A percentile compares a stretch with the other conserved stretches of the same genome.
phyloP scores from a whole-genome alignment of 306 rosid species.

The Lathyrus sativus region DNA sequence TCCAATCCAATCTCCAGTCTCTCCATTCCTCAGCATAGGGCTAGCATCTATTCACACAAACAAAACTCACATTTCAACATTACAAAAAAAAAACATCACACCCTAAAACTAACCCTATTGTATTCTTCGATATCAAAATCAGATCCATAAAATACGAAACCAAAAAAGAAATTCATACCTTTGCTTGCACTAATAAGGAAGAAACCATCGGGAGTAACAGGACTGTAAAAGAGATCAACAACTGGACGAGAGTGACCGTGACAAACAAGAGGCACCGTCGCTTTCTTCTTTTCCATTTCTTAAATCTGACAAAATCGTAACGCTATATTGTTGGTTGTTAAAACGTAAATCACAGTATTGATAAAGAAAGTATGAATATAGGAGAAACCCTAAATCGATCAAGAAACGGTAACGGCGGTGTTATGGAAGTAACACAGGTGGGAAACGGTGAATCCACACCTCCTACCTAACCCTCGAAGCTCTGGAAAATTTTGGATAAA shows the following conservation, averaged over 20 bases:
- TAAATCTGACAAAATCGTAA: background rate
- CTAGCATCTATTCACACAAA: constrained; percentile 63
- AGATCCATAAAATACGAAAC: background rate
- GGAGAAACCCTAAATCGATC: constrained; percentile 41
- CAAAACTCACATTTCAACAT: background rate
- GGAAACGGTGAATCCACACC: constrained; percentile 55
- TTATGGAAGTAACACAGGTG: background rate
- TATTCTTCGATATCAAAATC: background rate
- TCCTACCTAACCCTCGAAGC: constrained; percentile 79
- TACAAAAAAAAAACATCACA: background rate
- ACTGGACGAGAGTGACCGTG: constrained; percentile 96
- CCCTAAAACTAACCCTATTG: background rate
- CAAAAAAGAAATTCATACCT: constrained; percentile 49
- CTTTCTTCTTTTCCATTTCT: constrained; percentile 80
- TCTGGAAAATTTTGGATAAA: constrained; percentile 46
- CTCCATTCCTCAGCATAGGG: constrained; percentile 98
- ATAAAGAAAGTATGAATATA: background rate
- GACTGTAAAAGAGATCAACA: constrained; percentile 91
- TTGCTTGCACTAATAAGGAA: constrained; percentile 98
- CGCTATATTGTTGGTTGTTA: background rate
- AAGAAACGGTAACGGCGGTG: constrained; percentile 38
- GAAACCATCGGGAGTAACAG: constrained; percentile 87
- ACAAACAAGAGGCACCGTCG: constrained; percentile 76
- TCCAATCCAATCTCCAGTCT: constrained; percentile 99
- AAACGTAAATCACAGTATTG: constrained; percentile 1